Evolutionary conservation across 2,329 filamentous ascomycete genomes (phyloP).

Genomic region (Davidsoniella neocaledoniae): DNA sequence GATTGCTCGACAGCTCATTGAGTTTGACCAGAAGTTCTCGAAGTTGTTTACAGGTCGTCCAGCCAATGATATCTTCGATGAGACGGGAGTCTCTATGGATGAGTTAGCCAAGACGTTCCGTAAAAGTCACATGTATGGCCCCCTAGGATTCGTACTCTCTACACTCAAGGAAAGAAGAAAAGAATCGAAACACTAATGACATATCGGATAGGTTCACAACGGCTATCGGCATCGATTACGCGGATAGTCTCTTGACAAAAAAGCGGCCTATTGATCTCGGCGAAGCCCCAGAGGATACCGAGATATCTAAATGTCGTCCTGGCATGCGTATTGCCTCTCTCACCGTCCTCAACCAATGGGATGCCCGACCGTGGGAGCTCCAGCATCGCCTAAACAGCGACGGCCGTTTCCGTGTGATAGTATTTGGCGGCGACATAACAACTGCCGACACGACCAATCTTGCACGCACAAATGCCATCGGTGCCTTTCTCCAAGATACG

Average conservation of each 20-base stretch:
- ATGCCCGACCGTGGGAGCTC: conserved; percentile 39
- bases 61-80: conserved; percentile 43
- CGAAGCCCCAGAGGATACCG: conserved; percentile 16
- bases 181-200: no score
- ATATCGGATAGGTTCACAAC: conserved; percentile 3
- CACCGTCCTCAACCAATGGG: conserved; percentile 42
- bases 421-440: conserved; percentile 45
- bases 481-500: conserved; percentile 23
- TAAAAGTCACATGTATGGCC: conserved; percentile 30
- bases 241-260: conserved; percentile 15
- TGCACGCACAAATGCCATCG: conserved; percentile 29
- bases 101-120: conserved; percentile 45
- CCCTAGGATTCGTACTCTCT: background rate
- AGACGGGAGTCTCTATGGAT: conserved; percentile 42
- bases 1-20: conserved; percentile 27
- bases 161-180: background rate
- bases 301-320: conserved; percentile 16
- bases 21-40: conserved; percentile 32
- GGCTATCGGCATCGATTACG: conserved; percentile 18
- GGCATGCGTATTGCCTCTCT: conserved; percentile 43
- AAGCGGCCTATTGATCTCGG: conserved; percentile 15
- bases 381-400: conserved; percentile 38
- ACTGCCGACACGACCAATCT: conserved; percentile 22
- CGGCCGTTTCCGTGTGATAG: conserved; percentile 39
- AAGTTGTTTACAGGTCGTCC: conserved; percentile 35